phyloP scores from a whole-genome alignment of 768 basidiomycete species.

The Strobilomyces dryophilus region DNA sequence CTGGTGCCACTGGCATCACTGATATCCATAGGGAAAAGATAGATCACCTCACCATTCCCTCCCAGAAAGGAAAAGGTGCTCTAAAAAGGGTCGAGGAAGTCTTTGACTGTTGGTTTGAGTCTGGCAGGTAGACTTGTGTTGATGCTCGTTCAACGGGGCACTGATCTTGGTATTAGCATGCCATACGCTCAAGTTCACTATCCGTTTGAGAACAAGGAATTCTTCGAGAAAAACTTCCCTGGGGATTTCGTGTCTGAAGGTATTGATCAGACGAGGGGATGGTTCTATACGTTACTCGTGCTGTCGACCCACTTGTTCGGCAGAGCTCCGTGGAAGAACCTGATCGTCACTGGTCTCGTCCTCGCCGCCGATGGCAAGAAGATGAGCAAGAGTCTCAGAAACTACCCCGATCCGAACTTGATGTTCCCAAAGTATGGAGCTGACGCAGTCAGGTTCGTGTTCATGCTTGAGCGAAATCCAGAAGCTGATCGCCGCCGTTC shows the following conservation, averaged over 20 bases:
- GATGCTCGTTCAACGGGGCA: neutral
- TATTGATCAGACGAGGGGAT: constrained; percentile 98
- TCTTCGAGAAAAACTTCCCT: constrained; percentile 82
- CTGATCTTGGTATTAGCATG: constrained; percentile 58
- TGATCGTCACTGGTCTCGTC: constrained; percentile 94
- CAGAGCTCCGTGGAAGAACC: constrained; percentile 94
- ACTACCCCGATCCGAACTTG: constrained; percentile 93
- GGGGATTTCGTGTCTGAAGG: constrained; percentile 98
- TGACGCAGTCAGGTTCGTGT: constrained; percentile 79
- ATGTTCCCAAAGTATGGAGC: constrained; percentile 91
- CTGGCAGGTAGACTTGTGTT: constrained; percentile 65
- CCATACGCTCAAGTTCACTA: constrained; percentile 97
- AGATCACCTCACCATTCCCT: constrained; percentile 95
- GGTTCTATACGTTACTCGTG: constrained; percentile 98
- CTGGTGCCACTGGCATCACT: constrained; percentile 77
- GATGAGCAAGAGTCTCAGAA: constrained; percentile 97
- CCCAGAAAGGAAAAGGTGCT: constrained; percentile 77
- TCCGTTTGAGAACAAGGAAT: constrained; percentile 94
- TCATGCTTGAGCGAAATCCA: neutral
- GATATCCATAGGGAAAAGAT: constrained; percentile 95
- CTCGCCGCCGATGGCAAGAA: constrained; percentile 97
- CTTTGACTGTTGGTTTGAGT: constrained; percentile 99
- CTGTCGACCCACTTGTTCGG: constrained; percentile 94
- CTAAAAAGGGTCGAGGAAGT: constrained; percentile 94
- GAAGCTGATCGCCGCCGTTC: neutral